Percentiles rank a stretch among this genome's conserved stretches.
These are phyloP conservation scores for Aspergillus felis DNA, from an alignment of 2,329 filamentous ascomycete genomes.

Conservation along the genomic window DNA sequence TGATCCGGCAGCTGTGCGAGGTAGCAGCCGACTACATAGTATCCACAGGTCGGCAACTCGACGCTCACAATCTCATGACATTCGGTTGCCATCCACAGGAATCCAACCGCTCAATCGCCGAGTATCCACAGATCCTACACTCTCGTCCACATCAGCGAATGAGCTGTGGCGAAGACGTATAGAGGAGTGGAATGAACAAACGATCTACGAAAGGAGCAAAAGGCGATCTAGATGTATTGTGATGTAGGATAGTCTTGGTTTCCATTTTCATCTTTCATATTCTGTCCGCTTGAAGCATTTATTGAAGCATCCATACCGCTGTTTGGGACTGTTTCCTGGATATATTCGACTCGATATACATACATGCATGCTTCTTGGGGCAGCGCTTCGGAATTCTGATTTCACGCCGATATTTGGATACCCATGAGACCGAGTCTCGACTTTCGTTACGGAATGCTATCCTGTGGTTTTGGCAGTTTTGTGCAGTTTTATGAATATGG, in stretches of 20 bases:
- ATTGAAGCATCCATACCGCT: background rate
- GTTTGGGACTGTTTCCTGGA: background rate
- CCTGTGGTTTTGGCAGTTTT: background rate
- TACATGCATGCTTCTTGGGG: background rate
- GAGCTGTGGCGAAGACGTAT: constrained; percentile 38
- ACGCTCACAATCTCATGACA: constrained; percentile 17
- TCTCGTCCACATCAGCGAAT: constrained; percentile 24
- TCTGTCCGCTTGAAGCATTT: background rate
- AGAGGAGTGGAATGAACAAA: constrained; percentile 38
- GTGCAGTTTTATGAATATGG: background rate
- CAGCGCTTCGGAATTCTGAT: background rate
- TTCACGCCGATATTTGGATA: background rate
- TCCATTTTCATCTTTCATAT: background rate
- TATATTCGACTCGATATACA: background rate
- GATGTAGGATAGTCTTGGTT: constrained; percentile 26
- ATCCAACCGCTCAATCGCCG: constrained; percentile 20
- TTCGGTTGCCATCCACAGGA: constrained; percentile 5
- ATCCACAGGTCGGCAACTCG: constrained; percentile 9
- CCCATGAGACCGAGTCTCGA: background rate
- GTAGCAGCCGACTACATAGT: background rate
- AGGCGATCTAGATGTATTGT: constrained; percentile 35
- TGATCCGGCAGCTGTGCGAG: constrained; percentile 15
- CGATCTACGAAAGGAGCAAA: constrained; percentile 33
- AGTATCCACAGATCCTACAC: constrained; percentile 31
- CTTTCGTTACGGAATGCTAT: background rate